A percentile compares a stretch with the other conserved stretches of the same genome.
Evolutionary conservation across 345 rosid genomes (phyloP).

Genomic region (Heritiera littoralis): DNA sequence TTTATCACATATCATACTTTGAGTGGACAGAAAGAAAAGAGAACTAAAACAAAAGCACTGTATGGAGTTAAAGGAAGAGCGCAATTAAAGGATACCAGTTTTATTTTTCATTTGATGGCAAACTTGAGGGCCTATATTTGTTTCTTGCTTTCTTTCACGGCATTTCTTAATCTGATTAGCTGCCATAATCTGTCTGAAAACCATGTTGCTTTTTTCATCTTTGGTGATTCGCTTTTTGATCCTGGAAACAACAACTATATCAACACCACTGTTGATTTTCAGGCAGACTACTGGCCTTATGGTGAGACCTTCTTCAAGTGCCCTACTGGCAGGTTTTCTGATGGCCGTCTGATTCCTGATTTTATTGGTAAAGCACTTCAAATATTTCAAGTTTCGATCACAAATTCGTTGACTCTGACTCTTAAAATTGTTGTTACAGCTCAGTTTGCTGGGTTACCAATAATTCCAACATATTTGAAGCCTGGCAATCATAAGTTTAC

Average conservation of each 20-base stretch:
- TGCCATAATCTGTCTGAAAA: slow-evolving; percentile 23
- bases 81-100: too few species aligned
- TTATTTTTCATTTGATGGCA: not conserved
- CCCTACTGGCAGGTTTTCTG: slow-evolving; percentile 45
- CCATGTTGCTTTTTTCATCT: slow-evolving; percentile 39
- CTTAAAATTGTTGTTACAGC: slow-evolving; percentile 29
- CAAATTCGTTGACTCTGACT: not conserved
- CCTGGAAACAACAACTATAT: slow-evolving; percentile 48
- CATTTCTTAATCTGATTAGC: slow-evolving; percentile 12
- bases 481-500: slow-evolving; percentile 14
- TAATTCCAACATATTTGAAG: slow-evolving; percentile 25
- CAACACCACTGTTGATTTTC: slow-evolving; percentile 25
- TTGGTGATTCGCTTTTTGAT: slow-evolving; percentile 53
- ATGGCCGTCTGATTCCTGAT: slow-evolving; percentile 49
- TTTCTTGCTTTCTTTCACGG: slow-evolving; percentile 17
- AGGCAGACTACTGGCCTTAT: slow-evolving; percentile 43
- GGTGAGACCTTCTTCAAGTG: slow-evolving; percentile 42
- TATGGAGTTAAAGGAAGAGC: too few species aligned
- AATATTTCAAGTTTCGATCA: slow-evolving; percentile 7
- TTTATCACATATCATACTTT: too few species aligned
- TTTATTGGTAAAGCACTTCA: slow-evolving; percentile 35
- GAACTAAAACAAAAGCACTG: too few species aligned
- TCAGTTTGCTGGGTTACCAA: slow-evolving; percentile 28
- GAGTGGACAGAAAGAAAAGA: too few species aligned
- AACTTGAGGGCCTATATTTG: not conserved